Percentiles rank a stretch among this genome's conserved stretches.
Evolutionary conservation across 495 filamentous ascomycete genomes (phyloP).

Genomic region (Alectoria sarmentosa): DNA sequence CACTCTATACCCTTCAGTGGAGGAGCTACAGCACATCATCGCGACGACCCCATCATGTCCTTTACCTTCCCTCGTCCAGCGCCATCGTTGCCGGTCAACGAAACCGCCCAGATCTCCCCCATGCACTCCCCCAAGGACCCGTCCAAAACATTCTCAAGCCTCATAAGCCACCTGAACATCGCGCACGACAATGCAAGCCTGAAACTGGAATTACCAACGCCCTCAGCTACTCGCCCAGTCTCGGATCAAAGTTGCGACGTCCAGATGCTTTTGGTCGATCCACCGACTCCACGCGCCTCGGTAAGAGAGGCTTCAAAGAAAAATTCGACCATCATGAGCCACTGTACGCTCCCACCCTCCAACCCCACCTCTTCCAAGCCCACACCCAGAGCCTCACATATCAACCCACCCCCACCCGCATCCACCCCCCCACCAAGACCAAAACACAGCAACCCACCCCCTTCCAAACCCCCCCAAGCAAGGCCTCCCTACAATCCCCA

Average conservation of each 20-base stretch:
- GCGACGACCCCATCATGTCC: neutral
- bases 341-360: neutral
- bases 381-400: neutral
- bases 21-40: neutral
- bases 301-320: neutral
- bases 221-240: neutral
- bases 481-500: neutral
- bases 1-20: neutral
- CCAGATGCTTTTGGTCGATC: neutral
- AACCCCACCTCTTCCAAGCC: neutral
- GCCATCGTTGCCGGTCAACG: slow-evolving; percentile 1
- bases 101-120: neutral
- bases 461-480: neutral
- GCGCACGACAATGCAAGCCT: neutral
- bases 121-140: neutral
- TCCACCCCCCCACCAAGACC: slow-evolving; percentile 20
- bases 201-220: neutral
- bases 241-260: neutral
- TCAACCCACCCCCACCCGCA: neutral
- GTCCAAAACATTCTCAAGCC: neutral
- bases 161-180: neutral
- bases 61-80: neutral
- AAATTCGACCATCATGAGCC: neutral
- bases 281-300: neutral
- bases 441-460: neutral